Evolutionary conservation across 2,329 filamentous ascomycete species (phyloP), one percentile per base, ranked within the genome.

Genomic region (Alternaria dauci): DNA sequence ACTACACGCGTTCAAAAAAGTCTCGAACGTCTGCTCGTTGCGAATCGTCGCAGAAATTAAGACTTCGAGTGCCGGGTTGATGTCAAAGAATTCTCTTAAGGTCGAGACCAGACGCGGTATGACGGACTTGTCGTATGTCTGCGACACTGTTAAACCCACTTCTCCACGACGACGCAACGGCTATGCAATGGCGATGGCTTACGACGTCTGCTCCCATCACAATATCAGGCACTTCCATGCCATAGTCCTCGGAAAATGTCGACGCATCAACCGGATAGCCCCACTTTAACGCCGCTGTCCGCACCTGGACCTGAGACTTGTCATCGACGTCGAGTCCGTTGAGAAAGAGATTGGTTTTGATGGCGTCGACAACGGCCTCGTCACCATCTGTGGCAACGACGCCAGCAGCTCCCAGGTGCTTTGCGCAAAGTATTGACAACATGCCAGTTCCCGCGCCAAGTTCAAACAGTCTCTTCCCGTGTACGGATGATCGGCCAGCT

Each of bases 381-480:
- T 91, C 91, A 2, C 91, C 91, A 71, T 95, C 92, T 0, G 91
- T 92, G 2, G 89, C 87, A 5, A 90, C 82, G 23, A 90, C 86
- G 52, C 87, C 84, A 1, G 78, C 73, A 0, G 89, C 84, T 6
- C 77, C 81, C 0, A 94, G 82, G 71, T 88, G 81, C 67, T 89
- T 91, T n/a, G 88, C 86, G 64, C 91, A 92, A 0, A 94, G 80
- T 12, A 94, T 87, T 0, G 90, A 90, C 2, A 93, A 78, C 72
- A 93, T 91, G 0, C 91, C 91, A 1, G 92, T 94, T 1, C 91
- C 91, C 1, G 90, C 87, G 4, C 91, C 91, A 1, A 94, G 82
- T 73, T 94, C 91, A 2, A 94, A 81, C 1, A 94, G 78, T 8
- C 81, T 83, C 71, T 87, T 89, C 2, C 81, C 83, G 8, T 70